Percentiles rank a stretch among this genome's conserved stretches.
Evolutionary conservation across 2,329 filamentous ascomycete species (phyloP).

Genomic region (Ciborinia camelliae): DNA sequence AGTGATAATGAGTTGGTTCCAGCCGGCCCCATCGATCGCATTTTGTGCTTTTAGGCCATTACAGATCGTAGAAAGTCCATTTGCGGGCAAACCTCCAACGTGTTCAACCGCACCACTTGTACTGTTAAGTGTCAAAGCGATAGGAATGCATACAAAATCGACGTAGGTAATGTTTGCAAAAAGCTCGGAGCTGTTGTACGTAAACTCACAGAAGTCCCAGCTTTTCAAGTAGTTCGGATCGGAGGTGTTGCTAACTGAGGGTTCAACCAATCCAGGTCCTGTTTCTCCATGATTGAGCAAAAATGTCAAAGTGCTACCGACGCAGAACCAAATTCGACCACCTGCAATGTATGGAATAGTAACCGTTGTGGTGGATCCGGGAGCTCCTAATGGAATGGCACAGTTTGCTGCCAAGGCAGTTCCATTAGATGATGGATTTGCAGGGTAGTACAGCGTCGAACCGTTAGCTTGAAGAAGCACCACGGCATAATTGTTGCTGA

Average conservation of each 20-base stretch:
- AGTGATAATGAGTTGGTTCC: constrained; percentile 51
- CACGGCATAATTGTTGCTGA: constrained; percentile 56
- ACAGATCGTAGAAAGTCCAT: constrained; percentile 56
- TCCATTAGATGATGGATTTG: constrained; percentile 51
- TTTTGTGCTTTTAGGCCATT: constrained; percentile 54
- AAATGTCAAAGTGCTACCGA: constrained; percentile 60
- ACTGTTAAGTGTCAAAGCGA: constrained; percentile 50
- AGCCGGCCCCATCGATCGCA: constrained; percentile 52
- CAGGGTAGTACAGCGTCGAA: constrained; percentile 60
- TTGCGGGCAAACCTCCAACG: constrained; percentile 52
- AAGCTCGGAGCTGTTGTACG: constrained; percentile 57
- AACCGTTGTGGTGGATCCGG: constrained; percentile 57
- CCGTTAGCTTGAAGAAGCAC: constrained; percentile 67
- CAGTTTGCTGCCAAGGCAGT: constrained; percentile 54
- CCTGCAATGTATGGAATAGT: constrained; percentile 69
- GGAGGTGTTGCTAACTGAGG: constrained; percentile 63
- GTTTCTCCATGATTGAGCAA: constrained; percentile 64
- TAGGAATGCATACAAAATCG: constrained; percentile 66
- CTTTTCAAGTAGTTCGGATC: constrained; percentile 59
- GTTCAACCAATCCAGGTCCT: constrained; percentile 67
- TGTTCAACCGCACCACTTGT: constrained; percentile 43
- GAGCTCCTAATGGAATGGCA: constrained; percentile 61
- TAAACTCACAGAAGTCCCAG: constrained; percentile 69
- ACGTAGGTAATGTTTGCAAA: constrained; percentile 71
- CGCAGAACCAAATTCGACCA: constrained; percentile 68